Percentiles rank a stretch among this genome's conserved stretches.
These are phyloP conservation scores for Fusarium neocosmosporiellum DNA, from an alignment of 2,329 filamentous ascomycete species.

Conservation along the genomic window DNA sequence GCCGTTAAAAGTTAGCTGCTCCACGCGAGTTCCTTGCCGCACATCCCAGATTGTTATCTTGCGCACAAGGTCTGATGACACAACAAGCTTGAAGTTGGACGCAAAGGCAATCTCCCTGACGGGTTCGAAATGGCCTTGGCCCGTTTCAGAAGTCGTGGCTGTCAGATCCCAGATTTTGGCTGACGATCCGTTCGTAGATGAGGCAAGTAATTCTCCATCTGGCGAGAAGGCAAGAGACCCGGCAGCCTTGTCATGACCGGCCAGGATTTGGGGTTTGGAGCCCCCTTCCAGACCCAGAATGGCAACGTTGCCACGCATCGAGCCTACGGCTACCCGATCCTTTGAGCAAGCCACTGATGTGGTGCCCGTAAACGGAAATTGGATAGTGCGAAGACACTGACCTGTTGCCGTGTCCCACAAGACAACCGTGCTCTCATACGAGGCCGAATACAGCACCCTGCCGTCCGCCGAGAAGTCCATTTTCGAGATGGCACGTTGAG, in stretches of 20 bases:
- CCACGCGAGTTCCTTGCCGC: background rate
- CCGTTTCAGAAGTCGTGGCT: background rate
- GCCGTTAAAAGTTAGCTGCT: background rate
- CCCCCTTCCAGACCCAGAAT: background rate
- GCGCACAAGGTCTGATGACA: background rate
- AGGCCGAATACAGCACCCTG: background rate
- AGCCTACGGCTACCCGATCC: background rate
- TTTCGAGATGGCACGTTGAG: background rate
- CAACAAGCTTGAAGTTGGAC: background rate
- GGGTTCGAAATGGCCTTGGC: background rate
- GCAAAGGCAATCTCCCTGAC: background rate
- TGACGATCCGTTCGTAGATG: background rate
- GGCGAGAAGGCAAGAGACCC: background rate
- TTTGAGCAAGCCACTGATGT: background rate
- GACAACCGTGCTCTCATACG: background rate
- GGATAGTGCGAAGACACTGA: background rate
- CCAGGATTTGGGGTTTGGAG: background rate
- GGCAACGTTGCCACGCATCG: background rate
- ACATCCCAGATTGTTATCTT: background rate
- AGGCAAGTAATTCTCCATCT: background rate
- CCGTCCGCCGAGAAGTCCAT: background rate
- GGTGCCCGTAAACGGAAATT: background rate
- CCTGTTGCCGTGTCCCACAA: background rate
- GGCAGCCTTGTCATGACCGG: background rate
- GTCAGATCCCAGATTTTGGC: background rate